Base-by-base conservation (phyloP, 441 rosid genomes). In the Populus tomentosa region DNA sequence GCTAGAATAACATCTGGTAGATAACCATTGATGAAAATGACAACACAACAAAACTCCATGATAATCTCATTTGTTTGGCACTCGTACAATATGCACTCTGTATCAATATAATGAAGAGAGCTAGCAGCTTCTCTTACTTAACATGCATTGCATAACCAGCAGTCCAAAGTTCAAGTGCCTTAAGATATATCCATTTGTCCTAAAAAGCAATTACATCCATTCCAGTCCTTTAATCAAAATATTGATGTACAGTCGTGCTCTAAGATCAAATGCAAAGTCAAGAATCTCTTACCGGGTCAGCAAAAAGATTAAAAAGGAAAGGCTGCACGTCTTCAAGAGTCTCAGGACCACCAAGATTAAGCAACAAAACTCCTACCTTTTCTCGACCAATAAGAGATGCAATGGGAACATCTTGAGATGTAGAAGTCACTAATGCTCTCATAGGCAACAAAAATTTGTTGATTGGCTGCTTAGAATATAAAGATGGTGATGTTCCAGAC, bases 281-380 rank as follows among this genome's bases (percentile, higher is more conserved):
- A 20, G 63, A 69, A 13, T 50, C 64, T 11, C 46, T 38, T 86
- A 92, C 99, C 81, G 98, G 99, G 76, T 94, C 99, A 40, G 99
- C 97, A n/a, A 95, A 95, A 70, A 95, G 99, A 82, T 95, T 95
- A 81, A 94, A 95, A 86, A 95, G 86, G 85, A 95, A 95, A 46
- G 99, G 97, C 85, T 95, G 97, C 75, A 95, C 99, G 75, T 95
- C 98, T 24, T 95, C 98, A 76, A 95, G 93, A 26, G 97, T 95
- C 88, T 95, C 99, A 0, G 98, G 99, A 56, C 99, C 99, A 61
- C 99, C 99, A 63, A 95, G 99, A 82, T 95, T 95, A 73, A 95
- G 90, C 86, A 95, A 83, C 75, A 95, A 69, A 10, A 95, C 99
- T 26, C 99, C 99, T 5, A 90, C 77, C 85, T 81, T 89, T 70